Percentiles rank a stretch among this genome's conserved stretches.
Evolutionary conservation across 2,329 filamentous ascomycete genomes (phyloP).

Genomic region (Penicillium sp.): DNA sequence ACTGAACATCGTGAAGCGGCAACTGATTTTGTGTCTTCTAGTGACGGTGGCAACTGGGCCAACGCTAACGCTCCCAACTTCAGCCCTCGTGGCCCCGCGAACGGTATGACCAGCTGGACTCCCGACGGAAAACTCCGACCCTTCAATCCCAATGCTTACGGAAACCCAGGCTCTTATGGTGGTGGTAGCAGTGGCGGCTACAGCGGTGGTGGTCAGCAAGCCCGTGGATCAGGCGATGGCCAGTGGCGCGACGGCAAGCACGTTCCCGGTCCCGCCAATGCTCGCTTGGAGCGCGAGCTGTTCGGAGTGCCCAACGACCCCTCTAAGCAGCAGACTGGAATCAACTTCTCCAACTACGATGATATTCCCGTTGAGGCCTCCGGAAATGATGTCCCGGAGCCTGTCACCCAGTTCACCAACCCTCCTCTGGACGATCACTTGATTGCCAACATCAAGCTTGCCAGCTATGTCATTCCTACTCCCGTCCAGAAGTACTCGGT

Average conservation of each 20-base stretch:
- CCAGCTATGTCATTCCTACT: conserved; percentile 89
- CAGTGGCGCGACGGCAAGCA: conserved; percentile 97
- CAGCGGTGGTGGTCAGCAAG: conserved; percentile 34
- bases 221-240: conserved; percentile 83
- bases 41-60: conserved; percentile 43
- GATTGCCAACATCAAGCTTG: conserved; percentile 82
- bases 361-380: conserved; percentile 98
- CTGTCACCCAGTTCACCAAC: conserved; percentile 81
- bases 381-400: conserved; percentile 83
- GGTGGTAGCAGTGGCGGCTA: conserved; percentile 46
- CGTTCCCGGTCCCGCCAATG: conserved; percentile 77
- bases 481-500: conserved; percentile 99
- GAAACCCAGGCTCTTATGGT: conserved; percentile 42
- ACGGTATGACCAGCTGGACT: conserved; percentile 35
- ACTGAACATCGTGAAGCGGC: not conserved
- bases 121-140: conserved; percentile 34
- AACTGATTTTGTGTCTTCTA: conserved; percentile 16
- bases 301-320: conserved; percentile 87
- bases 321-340: conserved; percentile 90
- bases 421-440: conserved; percentile 93
- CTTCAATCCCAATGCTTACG: conserved; percentile 56
- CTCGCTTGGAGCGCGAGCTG: conserved; percentile 85
- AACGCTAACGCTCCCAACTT: conserved; percentile 52
- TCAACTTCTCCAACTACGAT: conserved; percentile 99
- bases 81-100: conserved; percentile 38